These are phyloP conservation scores for Calonectria naviculata DNA, from an alignment of 2,329 filamentous ascomycete genomes.

Conservation along the genomic window DNA sequence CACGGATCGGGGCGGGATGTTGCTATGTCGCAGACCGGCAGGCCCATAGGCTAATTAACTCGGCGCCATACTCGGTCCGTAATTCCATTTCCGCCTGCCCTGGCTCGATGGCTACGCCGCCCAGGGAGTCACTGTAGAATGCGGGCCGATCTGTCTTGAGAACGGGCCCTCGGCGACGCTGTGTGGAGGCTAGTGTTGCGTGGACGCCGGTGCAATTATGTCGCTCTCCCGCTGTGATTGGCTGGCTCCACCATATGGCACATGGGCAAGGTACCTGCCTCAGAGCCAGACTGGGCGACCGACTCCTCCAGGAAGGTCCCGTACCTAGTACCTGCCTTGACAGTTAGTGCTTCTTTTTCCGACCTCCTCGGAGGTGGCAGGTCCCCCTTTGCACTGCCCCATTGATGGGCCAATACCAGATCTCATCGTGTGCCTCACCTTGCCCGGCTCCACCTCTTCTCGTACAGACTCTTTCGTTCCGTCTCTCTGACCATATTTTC, in stretches of 20 bases:
- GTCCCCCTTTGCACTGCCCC: conserved; percentile 20
- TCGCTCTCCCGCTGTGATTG: conserved; percentile 31
- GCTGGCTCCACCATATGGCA: neutral
- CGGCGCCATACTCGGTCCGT: neutral
- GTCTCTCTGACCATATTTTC: neutral
- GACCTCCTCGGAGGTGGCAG: neutral
- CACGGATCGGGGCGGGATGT: neutral
- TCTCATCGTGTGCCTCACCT: conserved; percentile 3
- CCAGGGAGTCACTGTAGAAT: conserved; percentile 1
- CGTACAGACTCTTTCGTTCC: conserved; percentile 4
- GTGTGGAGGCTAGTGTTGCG: conserved; percentile 21
- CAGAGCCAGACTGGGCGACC: conserved; percentile 13
- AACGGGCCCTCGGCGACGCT: conserved; percentile 10
- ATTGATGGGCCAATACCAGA: conserved; percentile 6
- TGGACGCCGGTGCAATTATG: conserved; percentile 14
- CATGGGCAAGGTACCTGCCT: neutral
- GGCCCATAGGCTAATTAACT: neutral
- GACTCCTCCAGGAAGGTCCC: conserved; percentile 13
- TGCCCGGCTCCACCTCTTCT: neutral
- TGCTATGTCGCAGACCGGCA: neutral
- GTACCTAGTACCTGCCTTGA: neutral
- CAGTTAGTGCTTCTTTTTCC: conserved; percentile 13
- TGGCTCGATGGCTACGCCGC: neutral
- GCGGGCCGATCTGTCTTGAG: neutral
- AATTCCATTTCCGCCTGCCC: neutral